A percentile compares a stretch with the other conserved stretches of the same genome.
phyloP scores from a whole-genome alignment of 495 filamentous ascomycete species.

The Bacidia rubella region DNA sequence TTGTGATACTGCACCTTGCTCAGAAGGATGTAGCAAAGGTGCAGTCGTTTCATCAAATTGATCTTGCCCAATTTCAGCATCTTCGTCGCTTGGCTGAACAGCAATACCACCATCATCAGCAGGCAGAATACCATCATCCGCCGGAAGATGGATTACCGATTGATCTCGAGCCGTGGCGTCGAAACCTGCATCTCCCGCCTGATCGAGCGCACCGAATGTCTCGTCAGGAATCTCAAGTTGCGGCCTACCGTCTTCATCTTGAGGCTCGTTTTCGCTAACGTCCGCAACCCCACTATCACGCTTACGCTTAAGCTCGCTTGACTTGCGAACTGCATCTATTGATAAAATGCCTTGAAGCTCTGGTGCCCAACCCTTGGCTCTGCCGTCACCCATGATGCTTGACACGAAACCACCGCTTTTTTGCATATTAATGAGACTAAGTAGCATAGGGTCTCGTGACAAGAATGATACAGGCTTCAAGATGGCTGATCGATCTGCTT shows the following conservation, averaged over 20 bases:
- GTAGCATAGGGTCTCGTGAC: slow-evolving; percentile 68
- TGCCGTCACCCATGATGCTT: slow-evolving; percentile 57
- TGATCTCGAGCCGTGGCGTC: slow-evolving; percentile 37
- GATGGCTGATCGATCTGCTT: slow-evolving; percentile 66
- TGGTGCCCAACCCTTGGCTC: slow-evolving; percentile 71
- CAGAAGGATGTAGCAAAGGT: slow-evolving; percentile 60
- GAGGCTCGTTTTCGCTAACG: slow-evolving; percentile 48
- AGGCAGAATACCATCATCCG: slow-evolving; percentile 38
- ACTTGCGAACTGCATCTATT: slow-evolving; percentile 60
- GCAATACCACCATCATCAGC: slow-evolving; percentile 41
- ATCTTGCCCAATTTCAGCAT: slow-evolving; percentile 16
- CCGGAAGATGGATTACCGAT: slow-evolving; percentile 50
- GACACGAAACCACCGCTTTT: slow-evolving; percentile 79
- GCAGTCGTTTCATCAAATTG: slow-evolving; percentile 65
- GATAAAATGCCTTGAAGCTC: slow-evolving; percentile 79
- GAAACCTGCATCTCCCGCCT: slow-evolving; percentile 34
- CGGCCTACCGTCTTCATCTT: slow-evolving; percentile 42
- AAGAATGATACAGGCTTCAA: slow-evolving; percentile 65
- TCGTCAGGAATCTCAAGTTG: slow-evolving; percentile 59
- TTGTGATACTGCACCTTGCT: slow-evolving; percentile 69
- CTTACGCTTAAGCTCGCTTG: slow-evolving; percentile 83
- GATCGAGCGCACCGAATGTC: slow-evolving; percentile 29
- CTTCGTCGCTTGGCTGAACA: slow-evolving; percentile 18
- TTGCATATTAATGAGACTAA: slow-evolving; percentile 82
- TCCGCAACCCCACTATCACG: slow-evolving; percentile 79